A percentile compares a stretch with the other conserved stretches of the same genome.
Conservation (phyloP, 78 protist species). For the Dictyostelium intermedium region DNA sequence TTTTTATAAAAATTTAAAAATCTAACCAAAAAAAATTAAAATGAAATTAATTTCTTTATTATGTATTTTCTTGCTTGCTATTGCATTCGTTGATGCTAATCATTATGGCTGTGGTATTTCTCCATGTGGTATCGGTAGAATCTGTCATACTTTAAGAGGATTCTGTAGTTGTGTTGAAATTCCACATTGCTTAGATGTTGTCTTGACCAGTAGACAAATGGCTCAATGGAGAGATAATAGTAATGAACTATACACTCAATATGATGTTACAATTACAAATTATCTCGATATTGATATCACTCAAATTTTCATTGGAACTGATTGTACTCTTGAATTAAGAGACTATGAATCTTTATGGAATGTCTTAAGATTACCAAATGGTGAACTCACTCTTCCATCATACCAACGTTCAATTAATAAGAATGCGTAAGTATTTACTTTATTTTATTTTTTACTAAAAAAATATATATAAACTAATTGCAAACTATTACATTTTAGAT, state of each 20-base stretch:
- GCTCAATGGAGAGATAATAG: background rate
- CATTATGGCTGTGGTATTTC: background rate
- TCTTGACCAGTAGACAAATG: background rate
- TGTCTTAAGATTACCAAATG: background rate
- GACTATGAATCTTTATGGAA: conserved; percentile 21
- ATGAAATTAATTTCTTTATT: background rate
- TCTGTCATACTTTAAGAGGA: background rate
- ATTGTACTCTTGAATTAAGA: background rate
- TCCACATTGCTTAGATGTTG: conserved; percentile 1
- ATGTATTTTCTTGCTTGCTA: background rate
- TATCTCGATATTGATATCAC: background rate
- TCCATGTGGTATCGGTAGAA: conserved; percentile 18
- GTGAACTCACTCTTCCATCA: background rate
- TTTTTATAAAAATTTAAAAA: background rate
- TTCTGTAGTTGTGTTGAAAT: background rate
- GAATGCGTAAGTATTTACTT: background rate
- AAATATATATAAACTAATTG: too few species aligned
- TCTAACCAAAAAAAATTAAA: background rate
- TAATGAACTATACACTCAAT: background rate
- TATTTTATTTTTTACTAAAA: too few species aligned
- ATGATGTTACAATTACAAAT: background rate
- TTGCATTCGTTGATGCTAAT: background rate
- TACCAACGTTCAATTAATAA: background rate
- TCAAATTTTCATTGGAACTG: conserved; percentile 29
- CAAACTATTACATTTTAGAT: background rate